Percentiles rank a stretch among this genome's conserved stretches.
phyloP scores from a whole-genome alignment of 2,329 filamentous ascomycete genomes.

The Penicillium sp. region DNA sequence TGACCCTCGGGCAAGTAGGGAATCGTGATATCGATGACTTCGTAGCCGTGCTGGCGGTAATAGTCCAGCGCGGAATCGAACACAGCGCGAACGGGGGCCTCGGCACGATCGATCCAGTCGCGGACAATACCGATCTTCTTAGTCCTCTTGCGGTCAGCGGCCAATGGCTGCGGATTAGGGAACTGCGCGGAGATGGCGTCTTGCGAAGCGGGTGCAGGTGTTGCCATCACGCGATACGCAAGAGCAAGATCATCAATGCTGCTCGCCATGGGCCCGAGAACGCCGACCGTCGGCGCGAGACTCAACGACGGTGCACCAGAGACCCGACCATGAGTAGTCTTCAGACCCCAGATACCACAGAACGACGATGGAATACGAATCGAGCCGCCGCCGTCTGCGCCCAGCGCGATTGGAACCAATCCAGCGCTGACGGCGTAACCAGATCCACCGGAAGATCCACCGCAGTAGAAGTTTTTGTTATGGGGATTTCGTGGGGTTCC shows the following conservation, averaged over 20 bases:
- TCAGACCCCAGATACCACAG: constrained; percentile 81
- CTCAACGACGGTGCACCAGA: constrained; percentile 60
- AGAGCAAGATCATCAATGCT: constrained; percentile 76
- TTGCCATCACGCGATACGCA: constrained; percentile 78
- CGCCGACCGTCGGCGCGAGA: constrained; percentile 63
- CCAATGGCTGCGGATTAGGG: constrained; percentile 51
- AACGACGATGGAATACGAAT: constrained; percentile 73
- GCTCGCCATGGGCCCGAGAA: constrained; percentile 73
- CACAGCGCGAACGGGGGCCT: constrained; percentile 61
- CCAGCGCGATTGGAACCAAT: constrained; percentile 70
- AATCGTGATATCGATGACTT: constrained; percentile 53
- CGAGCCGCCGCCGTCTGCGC: constrained; percentile 75
- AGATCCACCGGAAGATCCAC: constrained; percentile 77
- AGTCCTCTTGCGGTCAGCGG: constrained; percentile 41
- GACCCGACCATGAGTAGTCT: constrained; percentile 73
- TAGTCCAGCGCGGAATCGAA: constrained; percentile 65
- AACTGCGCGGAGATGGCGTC: constrained; percentile 65
- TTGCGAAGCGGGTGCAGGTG: constrained; percentile 61
- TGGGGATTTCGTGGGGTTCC: constrained; percentile 78
- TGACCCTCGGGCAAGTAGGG: constrained; percentile 68
- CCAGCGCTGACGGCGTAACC: constrained; percentile 71
- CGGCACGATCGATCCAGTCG: constrained; percentile 70
- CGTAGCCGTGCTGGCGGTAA: constrained; percentile 45
- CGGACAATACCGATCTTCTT: constrained; percentile 69
- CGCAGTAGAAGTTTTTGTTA: constrained; percentile 74